phyloP scores from a whole-genome alignment of 2,329 filamentous ascomycete species.

The Colletotrichum shisoi region DNA sequence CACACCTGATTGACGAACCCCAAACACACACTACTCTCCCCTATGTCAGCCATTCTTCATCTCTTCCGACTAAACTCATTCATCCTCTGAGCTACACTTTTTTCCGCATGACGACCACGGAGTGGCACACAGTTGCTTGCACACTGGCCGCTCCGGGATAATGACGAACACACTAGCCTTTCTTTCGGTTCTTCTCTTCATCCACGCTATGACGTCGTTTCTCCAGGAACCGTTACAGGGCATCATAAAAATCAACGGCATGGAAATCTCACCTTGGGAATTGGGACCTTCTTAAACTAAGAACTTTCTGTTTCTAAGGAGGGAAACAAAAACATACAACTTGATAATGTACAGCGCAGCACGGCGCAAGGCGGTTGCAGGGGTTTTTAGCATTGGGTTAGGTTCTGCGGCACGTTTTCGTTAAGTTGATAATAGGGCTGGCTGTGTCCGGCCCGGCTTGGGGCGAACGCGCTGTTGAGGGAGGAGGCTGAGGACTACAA shows the following conservation, averaged over 20 bases:
- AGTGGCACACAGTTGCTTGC: slow-evolving; percentile 32
- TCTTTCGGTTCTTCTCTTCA: slow-evolving; percentile 46
- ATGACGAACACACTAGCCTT: slow-evolving; percentile 38
- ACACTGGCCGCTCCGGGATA: slow-evolving; percentile 38
- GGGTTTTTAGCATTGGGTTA: slow-evolving; percentile 51
- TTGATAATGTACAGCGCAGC: slow-evolving; percentile 51
- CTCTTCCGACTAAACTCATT: slow-evolving; percentile 27
- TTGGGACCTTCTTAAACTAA: slow-evolving; percentile 33
- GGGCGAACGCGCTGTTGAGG: slow-evolving; percentile 33
- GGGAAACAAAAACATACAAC: slow-evolving; percentile 41
- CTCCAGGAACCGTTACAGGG: slow-evolving; percentile 28
- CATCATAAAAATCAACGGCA: slow-evolving; percentile 40
- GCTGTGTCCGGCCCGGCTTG: slow-evolving; percentile 32
- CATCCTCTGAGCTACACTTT: slow-evolving; percentile 36
- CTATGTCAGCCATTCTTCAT: slow-evolving; percentile 34
- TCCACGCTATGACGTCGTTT: slow-evolving; percentile 32
- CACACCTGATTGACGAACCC: slow-evolving; percentile 31
- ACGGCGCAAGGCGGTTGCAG: slow-evolving; percentile 51
- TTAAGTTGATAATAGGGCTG: slow-evolving; percentile 40
- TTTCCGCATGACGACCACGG: slow-evolving; percentile 37
- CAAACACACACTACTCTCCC: slow-evolving; percentile 21
- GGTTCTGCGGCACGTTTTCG: slow-evolving; percentile 41
- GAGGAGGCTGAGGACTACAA: slow-evolving; percentile 8
- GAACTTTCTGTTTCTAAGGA: slow-evolving; percentile 32
- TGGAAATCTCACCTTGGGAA: slow-evolving; percentile 40